Conservation (phyloP, 2,329 filamentous ascomycete species). For the Fusarium praegraminearum region DNA sequence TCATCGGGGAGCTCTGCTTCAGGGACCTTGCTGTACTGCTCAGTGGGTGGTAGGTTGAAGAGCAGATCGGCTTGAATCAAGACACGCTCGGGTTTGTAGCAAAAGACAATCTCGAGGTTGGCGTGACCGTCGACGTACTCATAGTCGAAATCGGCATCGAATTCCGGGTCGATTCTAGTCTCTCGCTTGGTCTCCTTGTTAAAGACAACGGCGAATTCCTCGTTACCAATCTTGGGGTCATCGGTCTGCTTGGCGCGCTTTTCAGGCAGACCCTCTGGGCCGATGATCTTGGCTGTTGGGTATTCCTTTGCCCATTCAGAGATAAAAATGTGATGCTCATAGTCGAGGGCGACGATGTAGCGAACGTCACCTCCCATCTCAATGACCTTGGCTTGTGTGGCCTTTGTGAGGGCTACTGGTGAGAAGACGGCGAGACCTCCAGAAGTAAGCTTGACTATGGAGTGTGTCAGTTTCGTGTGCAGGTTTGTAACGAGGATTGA, state of each 20-base stretch:
- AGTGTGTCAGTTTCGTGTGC: constrained; percentile 1
- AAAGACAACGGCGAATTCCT: constrained; percentile 76
- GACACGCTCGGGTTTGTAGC: constrained; percentile 81
- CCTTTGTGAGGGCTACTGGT: constrained; percentile 84
- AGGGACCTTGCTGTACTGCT: constrained; percentile 85
- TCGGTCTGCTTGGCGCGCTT: constrained; percentile 75
- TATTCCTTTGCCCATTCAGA: constrained; percentile 85
- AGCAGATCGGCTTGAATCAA: constrained; percentile 91
- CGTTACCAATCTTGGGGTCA: constrained; percentile 60
- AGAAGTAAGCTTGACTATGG: constrained; percentile 78
- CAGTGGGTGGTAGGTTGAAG: constrained; percentile 88
- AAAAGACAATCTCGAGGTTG: constrained; percentile 90
- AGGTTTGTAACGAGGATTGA: not conserved
- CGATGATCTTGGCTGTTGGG: constrained; percentile 83
- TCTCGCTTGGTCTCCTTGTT: constrained; percentile 65
- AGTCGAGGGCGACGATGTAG: constrained; percentile 89
- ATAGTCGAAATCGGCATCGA: constrained; percentile 86
- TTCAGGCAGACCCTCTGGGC: constrained; percentile 83
- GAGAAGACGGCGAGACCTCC: constrained; percentile 91
- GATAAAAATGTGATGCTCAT: constrained; percentile 96
- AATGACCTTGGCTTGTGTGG: constrained; percentile 73
- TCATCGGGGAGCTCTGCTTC: constrained; percentile 48
- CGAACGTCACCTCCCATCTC: constrained; percentile 76
- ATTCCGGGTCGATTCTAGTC: constrained; percentile 75
- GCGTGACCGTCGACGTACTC: constrained; percentile 84